A percentile compares a stretch with the other conserved stretches of the same genome.
Conservation (phyloP, 1,284 basidiomycete genomes). For the Inonotus hispidus region DNA sequence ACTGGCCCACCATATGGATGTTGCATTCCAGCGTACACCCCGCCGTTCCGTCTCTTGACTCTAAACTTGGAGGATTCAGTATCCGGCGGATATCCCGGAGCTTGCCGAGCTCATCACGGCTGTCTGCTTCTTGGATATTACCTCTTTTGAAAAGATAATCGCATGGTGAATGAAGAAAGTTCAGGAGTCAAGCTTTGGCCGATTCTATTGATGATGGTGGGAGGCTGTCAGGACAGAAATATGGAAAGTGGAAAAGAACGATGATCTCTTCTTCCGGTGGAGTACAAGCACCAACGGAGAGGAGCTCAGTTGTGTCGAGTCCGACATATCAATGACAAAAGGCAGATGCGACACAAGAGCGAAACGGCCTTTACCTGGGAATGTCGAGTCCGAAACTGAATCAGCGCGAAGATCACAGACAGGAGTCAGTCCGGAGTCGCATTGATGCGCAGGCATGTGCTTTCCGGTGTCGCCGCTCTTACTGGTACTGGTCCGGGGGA, state of each 20-base stretch:
- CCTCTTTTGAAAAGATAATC: neutral
- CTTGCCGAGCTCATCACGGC: no score
- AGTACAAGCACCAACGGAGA: neutral
- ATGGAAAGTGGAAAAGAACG: neutral
- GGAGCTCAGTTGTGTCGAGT: neutral
- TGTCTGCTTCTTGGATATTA: no score
- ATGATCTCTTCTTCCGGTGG: neutral
- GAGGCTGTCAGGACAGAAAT: neutral
- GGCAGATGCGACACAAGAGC: neutral
- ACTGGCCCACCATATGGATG: neutral
- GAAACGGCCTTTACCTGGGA: neutral
- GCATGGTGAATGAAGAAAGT: neutral
- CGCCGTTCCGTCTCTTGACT: neutral
- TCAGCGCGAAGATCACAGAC: no score
- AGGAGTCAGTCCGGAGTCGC: no score
- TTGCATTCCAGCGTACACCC: neutral
- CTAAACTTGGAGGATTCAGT: no score
- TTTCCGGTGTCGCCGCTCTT: no score
- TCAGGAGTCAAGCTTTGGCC: neutral
- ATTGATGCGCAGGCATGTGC: no score
- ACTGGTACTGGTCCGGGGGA: neutral
- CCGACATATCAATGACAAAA: neutral
- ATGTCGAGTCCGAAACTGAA: neutral
- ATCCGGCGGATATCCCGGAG: no score
- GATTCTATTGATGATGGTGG: neutral